Conservation (phyloP, 169 alveolate species). For the Condylostoma magnum region DNA sequence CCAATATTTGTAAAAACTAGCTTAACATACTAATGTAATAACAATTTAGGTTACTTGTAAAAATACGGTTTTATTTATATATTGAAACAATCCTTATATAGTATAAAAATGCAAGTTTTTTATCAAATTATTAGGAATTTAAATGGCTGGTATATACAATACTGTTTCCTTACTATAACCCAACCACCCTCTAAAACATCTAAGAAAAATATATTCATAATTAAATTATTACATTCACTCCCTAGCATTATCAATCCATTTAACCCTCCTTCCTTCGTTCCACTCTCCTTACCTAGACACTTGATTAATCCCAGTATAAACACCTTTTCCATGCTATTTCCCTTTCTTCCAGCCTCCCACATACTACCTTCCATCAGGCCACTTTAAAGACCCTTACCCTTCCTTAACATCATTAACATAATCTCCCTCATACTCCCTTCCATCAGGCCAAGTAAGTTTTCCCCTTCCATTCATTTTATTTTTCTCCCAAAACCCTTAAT, state of each 20-base stretch:
- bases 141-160: too few relatives aligned
- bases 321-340: constrained; percentile 72
- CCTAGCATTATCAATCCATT: constrained; percentile 38
- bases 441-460: constrained; percentile 67
- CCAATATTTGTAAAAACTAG: too few relatives aligned
- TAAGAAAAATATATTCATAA: too few relatives aligned
- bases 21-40: too few relatives aligned
- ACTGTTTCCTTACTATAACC: too few relatives aligned
- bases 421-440: constrained; percentile 62
- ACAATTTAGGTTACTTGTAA: too few relatives aligned
- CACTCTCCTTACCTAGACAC: constrained; percentile 57
- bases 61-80: too few relatives aligned
- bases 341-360: constrained; percentile 67
- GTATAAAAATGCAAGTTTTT: too few relatives aligned
- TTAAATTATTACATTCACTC: too few relatives aligned
- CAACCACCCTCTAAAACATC: too few relatives aligned
- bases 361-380: constrained; percentile 73
- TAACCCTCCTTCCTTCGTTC: constrained; percentile 67
- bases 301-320: constrained; percentile 40
- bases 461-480: constrained; percentile 73
- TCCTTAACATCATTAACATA: constrained; percentile 68
- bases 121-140: too few relatives aligned
- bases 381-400: constrained; percentile 63
- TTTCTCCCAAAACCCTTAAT: constrained; percentile 61
- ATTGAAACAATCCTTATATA: too few relatives aligned